These are phyloP conservation scores for Toxoplasma gondii DNA, from an alignment of 169 alveolate genomes.

Conservation along the genomic window DNA sequence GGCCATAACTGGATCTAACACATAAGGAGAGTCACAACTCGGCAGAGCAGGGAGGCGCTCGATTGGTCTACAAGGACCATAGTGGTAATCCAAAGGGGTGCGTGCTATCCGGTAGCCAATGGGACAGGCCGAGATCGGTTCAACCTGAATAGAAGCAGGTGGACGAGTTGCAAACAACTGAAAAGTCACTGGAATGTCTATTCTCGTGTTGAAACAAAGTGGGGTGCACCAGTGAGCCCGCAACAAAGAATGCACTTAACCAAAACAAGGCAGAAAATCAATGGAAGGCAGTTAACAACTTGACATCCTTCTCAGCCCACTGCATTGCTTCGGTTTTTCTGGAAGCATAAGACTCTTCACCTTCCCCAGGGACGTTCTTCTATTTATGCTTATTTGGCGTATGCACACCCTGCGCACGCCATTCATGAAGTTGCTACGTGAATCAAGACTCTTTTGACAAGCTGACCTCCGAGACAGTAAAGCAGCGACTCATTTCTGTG, in stretches of 20 bases:
- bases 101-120: constrained; percentile 37
- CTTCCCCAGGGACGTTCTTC: too few species aligned
- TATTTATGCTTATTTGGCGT: too few species aligned
- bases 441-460: not conserved
- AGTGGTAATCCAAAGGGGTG: not conserved
- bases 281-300: too few species aligned
- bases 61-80: constrained; percentile 31
- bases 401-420: too few species aligned
- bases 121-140: constrained; percentile 33
- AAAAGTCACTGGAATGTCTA: not conserved
- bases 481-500: constrained; percentile 13
- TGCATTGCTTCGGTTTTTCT: too few species aligned
- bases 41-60: constrained; percentile 21
- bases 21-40: constrained; percentile 21
- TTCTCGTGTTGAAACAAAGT: too few species aligned
- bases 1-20: constrained; percentile 25
- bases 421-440: too few species aligned
- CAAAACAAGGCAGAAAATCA: not conserved
- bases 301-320: too few species aligned
- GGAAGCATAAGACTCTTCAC: too few species aligned
- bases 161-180: not conserved
- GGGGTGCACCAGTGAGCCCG: not conserved
- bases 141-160: not conserved
- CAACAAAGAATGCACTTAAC: not conserved
- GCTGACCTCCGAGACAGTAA: constrained; percentile 29